Percentiles rank a stretch among this genome's conserved stretches.
Evolutionary conservation across 75 land plant species (phyloP).

Genomic region (Selaginella moellendorffii): DNA sequence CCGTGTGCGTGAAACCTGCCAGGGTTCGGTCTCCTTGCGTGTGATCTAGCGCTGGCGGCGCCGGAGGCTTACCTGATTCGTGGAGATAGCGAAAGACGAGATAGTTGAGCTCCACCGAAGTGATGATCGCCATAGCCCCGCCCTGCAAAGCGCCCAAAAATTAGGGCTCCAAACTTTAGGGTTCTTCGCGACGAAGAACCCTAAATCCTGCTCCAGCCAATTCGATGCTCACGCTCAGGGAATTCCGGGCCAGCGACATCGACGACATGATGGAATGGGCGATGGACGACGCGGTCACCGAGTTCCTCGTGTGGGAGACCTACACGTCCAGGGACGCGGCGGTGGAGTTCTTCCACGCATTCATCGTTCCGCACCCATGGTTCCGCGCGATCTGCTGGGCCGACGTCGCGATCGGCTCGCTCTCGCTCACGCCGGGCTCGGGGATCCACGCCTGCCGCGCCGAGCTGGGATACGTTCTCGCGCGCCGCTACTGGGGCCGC

Average conservation of each 20-base stretch:
- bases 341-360: slow-evolving; percentile 7
- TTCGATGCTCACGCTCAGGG: not conserved
- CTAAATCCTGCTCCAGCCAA: no score
- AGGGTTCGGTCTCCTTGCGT: not conserved
- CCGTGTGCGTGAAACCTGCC: slow-evolving; percentile 88
- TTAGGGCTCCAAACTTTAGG: no score
- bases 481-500: slow-evolving; percentile 39
- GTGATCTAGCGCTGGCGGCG: not conserved
- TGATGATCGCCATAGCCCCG: slow-evolving; percentile 41
- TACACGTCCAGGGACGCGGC: slow-evolving; percentile 25
- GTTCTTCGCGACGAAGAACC: no score
- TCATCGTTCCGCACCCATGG: slow-evolving; percentile 34
- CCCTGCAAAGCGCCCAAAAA: not conserved
- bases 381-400: slow-evolving; percentile 37
- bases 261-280: slow-evolving; percentile 40
- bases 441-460: not conserved
- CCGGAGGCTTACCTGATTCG: slow-evolving; percentile 55
- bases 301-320: slow-evolving; percentile 21
- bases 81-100: slow-evolving; percentile 88
- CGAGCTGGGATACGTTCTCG: slow-evolving; percentile 35
- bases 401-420: slow-evolving; percentile 22
- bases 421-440: slow-evolving; percentile 20
- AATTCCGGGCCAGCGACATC: slow-evolving; percentile 16
- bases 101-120: slow-evolving; percentile 70
- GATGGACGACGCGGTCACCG: slow-evolving; percentile 31